Percentiles rank a stretch among this genome's conserved stretches.
Evolutionary conservation across 2,329 filamentous ascomycete genomes (phyloP).

Genomic region (Graphilbum sp.): DNA sequence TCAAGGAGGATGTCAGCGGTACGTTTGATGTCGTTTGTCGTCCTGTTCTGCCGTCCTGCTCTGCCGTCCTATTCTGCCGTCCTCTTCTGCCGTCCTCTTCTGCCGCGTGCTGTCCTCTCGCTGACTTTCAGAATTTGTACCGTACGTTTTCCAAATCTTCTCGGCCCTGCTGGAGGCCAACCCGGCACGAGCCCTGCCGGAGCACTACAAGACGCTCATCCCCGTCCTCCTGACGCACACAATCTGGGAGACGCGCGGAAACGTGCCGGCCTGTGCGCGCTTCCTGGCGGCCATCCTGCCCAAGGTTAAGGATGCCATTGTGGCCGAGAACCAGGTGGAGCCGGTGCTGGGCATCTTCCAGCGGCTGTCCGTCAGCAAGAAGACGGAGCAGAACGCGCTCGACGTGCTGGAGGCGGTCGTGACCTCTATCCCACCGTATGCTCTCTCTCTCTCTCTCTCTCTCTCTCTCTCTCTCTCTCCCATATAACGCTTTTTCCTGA

Average conservation of each 20-base stretch:
- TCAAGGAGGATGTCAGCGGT: conserved; percentile 71
- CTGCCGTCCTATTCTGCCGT: too few species aligned
- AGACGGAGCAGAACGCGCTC: conserved; percentile 73
- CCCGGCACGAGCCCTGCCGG: conserved; percentile 59
- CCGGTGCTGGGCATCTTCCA: conserved; percentile 92
- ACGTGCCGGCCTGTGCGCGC: conserved; percentile 78
- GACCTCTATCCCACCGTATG: conserved; percentile 49
- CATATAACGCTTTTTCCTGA: conserved; percentile 12
- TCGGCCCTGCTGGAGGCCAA: conserved; percentile 81
- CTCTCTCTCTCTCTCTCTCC: background rate
- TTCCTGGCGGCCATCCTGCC: conserved; percentile 73
- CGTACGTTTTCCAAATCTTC: conserved; percentile 92
- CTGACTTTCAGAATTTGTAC: conserved; percentile 58
- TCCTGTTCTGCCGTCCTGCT: too few species aligned
- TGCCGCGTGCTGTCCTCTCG: background rate
- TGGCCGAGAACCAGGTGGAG: conserved; percentile 66
- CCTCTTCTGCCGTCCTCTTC: too few species aligned
- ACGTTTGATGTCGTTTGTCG: too few species aligned
- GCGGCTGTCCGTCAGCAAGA: conserved; percentile 65
- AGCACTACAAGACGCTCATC: conserved; percentile 66
- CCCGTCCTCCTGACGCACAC: conserved; percentile 62
- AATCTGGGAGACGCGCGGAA: conserved; percentile 84
- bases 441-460: background rate
- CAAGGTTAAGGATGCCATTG: conserved; percentile 55
- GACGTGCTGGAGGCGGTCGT: conserved; percentile 77